These are phyloP conservation scores for Phylloporus arenicola DNA, from an alignment of 768 basidiomycete species.

Conservation along the genomic window DNA sequence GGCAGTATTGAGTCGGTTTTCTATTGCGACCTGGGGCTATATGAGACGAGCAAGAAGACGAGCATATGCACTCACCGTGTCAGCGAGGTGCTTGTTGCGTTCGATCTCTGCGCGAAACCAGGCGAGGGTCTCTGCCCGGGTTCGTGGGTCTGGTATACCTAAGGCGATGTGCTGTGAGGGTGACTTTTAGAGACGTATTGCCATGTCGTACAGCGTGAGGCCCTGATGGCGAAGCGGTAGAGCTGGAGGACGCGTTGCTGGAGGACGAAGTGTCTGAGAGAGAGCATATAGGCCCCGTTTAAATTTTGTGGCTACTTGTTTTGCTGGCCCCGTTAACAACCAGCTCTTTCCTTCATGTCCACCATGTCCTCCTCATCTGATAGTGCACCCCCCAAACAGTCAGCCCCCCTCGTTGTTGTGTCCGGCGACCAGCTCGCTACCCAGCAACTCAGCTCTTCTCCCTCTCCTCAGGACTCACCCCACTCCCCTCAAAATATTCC, in stretches of 20 bases:
- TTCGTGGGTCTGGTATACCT: constrained; percentile 60
- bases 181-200: neutral
- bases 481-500: constrained; percentile 17
- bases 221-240: constrained; percentile 65
- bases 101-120: constrained; percentile 77
- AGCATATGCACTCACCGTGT: constrained; percentile 40
- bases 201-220: constrained; percentile 52
- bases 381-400: constrained; percentile 12
- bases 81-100: constrained; percentile 49
- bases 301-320: constrained; percentile 17
- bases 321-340: constrained; percentile 13
- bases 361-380: constrained; percentile 33
- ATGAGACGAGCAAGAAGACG: constrained; percentile 9
- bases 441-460: constrained; percentile 12
- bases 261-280: constrained; percentile 74
- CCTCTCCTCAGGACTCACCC: constrained; percentile 7
- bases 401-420: constrained; percentile 23
- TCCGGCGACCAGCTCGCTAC: constrained; percentile 30
- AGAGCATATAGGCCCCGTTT: constrained; percentile 24
- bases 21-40: constrained; percentile 45
- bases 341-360: constrained; percentile 11
- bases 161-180: constrained; percentile 6
- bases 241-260: constrained; percentile 53
- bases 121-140: constrained; percentile 58
- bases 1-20: constrained; percentile 51